Evolutionary conservation across 2,329 filamentous ascomycete species (phyloP).

Genomic region (Dothideomycetes sp.): DNA sequence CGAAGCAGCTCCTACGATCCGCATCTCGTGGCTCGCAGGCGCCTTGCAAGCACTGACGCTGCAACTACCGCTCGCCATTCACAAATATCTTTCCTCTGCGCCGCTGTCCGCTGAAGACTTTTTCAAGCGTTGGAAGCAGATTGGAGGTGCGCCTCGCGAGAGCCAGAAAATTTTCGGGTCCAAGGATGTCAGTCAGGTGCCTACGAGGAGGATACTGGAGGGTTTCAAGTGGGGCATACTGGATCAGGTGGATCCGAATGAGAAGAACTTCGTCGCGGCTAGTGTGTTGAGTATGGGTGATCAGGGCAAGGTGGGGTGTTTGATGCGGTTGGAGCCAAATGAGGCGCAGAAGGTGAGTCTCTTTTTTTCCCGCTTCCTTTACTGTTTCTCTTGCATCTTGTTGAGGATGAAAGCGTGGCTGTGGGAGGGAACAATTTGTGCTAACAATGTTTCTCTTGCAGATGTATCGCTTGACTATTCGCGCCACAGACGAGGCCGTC

Average conservation of each 20-base stretch:
- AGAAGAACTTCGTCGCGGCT: conserved; percentile 86
- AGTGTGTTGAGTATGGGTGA: conserved; percentile 69
- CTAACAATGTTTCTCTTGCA: conserved; percentile 26
- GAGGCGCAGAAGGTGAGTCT: conserved; percentile 71
- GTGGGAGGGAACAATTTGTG: conserved; percentile 2
- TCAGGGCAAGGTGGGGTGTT: conserved; percentile 84
- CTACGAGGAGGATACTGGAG: conserved; percentile 61
- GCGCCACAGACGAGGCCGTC: conserved; percentile 85
- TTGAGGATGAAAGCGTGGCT: conserved; percentile 1
- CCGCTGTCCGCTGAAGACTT: conserved; percentile 84
- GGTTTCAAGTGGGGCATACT: conserved; percentile 87
- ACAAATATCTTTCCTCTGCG: conserved; percentile 95
- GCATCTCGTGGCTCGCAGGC: conserved; percentile 88
- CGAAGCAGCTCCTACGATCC: conserved; percentile 74
- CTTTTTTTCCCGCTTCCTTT: not conserved
- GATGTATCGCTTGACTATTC: conserved; percentile 93
- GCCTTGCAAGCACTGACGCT: conserved; percentile 86
- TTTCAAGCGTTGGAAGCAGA: conserved; percentile 99
- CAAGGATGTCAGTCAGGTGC: conserved; percentile 56
- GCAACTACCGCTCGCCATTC: conserved; percentile 75
- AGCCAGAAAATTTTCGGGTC: conserved; percentile 73
- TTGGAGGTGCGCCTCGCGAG: conserved; percentile 78
- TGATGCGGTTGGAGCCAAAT: conserved; percentile 90
- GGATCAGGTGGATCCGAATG: conserved; percentile 78
- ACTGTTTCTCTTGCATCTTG: not conserved